phyloP scores from a whole-genome alignment of 371 early-diverging fungal genomes.

The Actinomortierella wolfii region DNA sequence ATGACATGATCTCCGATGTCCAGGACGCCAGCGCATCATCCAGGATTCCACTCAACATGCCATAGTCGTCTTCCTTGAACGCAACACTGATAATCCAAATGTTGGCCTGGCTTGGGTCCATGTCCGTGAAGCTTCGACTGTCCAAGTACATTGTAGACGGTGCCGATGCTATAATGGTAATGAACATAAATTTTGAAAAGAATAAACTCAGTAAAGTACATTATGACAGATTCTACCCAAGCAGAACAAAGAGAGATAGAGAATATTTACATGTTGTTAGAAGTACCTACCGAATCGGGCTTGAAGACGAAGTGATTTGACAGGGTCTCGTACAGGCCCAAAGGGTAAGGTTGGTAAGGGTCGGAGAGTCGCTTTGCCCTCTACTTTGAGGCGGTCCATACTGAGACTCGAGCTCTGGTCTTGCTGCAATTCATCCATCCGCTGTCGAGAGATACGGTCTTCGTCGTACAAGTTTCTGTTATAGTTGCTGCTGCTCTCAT shows the following conservation, averaged over 20 bases:
- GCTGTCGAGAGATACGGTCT: no score
- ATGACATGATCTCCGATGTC: constrained; percentile 16
- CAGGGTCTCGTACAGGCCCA: constrained; percentile 77
- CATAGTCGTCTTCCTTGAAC: constrained; percentile 30
- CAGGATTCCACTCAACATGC: constrained; percentile 34
- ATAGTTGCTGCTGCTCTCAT: neutral
- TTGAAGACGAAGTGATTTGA: constrained; percentile 60
- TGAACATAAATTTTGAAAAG: neutral
- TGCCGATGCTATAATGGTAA: constrained; percentile 45
- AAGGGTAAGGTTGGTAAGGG: constrained; percentile 53
- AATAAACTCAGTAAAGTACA: no score
- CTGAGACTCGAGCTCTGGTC: constrained; percentile 4
- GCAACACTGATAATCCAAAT: constrained; percentile 58
- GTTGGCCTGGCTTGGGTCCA: constrained; percentile 67
- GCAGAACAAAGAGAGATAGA: no score
- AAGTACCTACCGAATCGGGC: constrained; percentile 57
- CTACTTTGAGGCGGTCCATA: constrained; percentile 25
- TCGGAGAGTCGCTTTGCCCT: constrained; percentile 3
- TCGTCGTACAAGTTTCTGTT: neutral
- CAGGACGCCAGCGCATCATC: constrained; percentile 40
- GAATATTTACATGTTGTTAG: no score
- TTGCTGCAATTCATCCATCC: no score
- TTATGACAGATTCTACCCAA: no score
- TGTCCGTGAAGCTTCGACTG: constrained; percentile 45
- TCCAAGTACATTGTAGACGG: constrained; percentile 55